Evolutionary conservation across 148 eudicot genomes (phyloP), one percentile per base, ranked within the genome.

Genomic region (Chenopodium album): DNA sequence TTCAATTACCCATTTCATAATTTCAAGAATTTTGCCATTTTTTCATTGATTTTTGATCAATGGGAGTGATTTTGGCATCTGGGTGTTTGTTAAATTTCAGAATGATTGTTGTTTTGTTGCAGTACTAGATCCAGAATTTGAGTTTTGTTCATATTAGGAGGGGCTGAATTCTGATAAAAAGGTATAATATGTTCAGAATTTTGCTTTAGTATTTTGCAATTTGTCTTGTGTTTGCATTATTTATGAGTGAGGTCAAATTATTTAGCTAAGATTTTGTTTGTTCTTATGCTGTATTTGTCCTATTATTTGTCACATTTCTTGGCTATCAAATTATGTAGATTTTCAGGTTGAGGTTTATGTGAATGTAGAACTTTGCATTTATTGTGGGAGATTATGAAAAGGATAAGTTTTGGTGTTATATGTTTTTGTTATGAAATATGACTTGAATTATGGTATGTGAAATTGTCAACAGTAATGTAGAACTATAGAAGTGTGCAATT

Each of bases 11-110:
- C 84, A 81, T 41, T 73, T 76, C 81, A 76, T 37, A 41, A 71
- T 80, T 70, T 12, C 56, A 37, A 37, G 34, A n/a, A 32, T 22
- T 79, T 79, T 56, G 31, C 14, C 26, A 52, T 29, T 32, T 80
- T 63, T 77, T 75, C 13, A 32, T 52, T 81, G 74, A 71, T 28
- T 80, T 4, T 63, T 85, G 48, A 65, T 76, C 23, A 52, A 48
- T 77, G 69, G 52, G 50, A 77, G 76, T 66, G 84, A 77, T 73
- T 77, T 77, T 81, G 79, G 83, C 54, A 84, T 76, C 73, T 84
- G 83, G 86, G 84, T 65, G 50, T 73, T 65, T 81, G 69, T 44
- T 65, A 59, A 32, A 71, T 3, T 84, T 85, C 64, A 62, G 37
- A 22, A 80, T 76, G 65, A 76, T 67, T 59, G 73, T 64, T 56